Evolutionary conservation across 495 filamentous ascomycete species (phyloP).

Genomic region (Penicillium bovifimosum): DNA sequence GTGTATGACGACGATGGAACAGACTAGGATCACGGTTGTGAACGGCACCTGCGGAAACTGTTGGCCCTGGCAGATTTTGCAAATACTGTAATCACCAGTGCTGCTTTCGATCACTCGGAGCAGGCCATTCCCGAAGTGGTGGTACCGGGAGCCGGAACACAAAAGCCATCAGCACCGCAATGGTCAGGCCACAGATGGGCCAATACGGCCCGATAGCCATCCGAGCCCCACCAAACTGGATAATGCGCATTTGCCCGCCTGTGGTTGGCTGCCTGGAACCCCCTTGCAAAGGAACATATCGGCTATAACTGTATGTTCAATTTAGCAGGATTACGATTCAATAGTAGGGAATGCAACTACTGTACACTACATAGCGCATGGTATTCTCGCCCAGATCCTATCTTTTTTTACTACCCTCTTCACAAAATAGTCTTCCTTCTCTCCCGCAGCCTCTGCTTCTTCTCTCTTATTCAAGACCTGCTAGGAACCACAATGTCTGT

Average conservation of each 20-base stretch:
- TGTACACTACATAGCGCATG: no score
- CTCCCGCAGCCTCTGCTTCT: conserved; percentile 12
- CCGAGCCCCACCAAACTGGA: conserved; percentile 7
- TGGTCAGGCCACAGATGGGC: conserved; percentile 17
- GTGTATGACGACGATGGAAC: conserved; percentile 14
- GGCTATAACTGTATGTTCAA: no score
- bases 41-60: conserved; percentile 3
- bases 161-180: not conserved
- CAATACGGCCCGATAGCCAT: conserved; percentile 9
- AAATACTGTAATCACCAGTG: conserved; percentile 13
- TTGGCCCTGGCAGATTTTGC: conserved; percentile 10
- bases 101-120: conserved; percentile 12
- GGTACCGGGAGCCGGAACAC: conserved; percentile 1
- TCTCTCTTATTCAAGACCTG: conserved; percentile 17
- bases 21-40: no score
- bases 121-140: conserved; percentile 10
- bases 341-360: no score
- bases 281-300: no score
- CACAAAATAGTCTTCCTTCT: conserved; percentile 14
- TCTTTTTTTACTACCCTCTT: conserved; percentile 11
- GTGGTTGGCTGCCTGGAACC: conserved; percentile 11
- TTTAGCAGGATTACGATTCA: no score
- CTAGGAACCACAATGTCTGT: conserved; percentile 18
- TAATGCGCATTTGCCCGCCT: conserved; percentile 13
- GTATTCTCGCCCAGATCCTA: conserved; percentile 1